Conservation (phyloP, 2,329 filamentous ascomycete species). For the Allantophomopsis cytisporea region DNA sequence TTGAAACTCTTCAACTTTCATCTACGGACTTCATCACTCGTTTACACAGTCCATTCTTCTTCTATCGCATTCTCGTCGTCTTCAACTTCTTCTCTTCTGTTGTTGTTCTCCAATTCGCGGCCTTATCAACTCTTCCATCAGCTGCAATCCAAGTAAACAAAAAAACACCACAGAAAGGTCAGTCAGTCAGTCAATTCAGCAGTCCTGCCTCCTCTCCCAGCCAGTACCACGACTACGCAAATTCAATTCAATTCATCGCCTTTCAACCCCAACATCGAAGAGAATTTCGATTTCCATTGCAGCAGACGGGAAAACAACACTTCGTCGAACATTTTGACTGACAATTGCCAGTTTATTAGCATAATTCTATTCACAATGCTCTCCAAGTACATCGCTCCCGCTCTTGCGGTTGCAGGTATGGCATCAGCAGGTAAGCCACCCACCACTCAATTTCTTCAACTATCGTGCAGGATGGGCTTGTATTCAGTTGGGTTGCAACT, state of each 20-base stretch:
- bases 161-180: not conserved
- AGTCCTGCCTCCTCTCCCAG: not conserved
- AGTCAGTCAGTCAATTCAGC: not conserved
- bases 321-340: not conserved
- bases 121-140: not conserved
- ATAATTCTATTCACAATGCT: conserved; percentile 25
- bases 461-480: not conserved
- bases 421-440: conserved; percentile 20
- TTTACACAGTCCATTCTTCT: too few relatives aligned
- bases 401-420: conserved; percentile 27
- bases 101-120: not conserved
- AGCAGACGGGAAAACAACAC: too few relatives aligned
- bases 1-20: too few relatives aligned
- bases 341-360: conserved; percentile 7
- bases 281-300: too few relatives aligned
- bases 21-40: too few relatives aligned
- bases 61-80: not conserved
- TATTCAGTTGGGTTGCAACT: not conserved
- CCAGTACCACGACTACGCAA: not conserved
- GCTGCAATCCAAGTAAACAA: not conserved
- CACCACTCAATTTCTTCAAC: not conserved
- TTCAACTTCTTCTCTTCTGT: conserved; percentile 1
- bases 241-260: too few relatives aligned
- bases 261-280: too few relatives aligned
- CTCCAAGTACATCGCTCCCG: conserved; percentile 29